phyloP scores from a whole-genome alignment of 768 basidiomycete genomes.

The Auricularia cornea region DNA sequence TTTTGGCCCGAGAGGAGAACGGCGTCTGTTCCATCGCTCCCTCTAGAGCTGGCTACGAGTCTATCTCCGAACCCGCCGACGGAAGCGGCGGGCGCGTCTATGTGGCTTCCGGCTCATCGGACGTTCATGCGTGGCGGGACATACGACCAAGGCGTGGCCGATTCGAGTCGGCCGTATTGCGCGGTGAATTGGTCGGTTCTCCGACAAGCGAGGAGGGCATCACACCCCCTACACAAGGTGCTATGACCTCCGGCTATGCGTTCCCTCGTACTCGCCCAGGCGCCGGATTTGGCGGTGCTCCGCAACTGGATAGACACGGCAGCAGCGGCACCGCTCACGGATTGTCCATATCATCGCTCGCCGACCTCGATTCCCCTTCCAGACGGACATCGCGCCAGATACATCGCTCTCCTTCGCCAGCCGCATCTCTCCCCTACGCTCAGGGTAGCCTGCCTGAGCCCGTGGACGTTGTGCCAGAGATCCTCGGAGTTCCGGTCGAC shows the following conservation, averaged over 20 bases:
- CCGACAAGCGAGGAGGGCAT: background rate
- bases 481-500: constrained; percentile 16
- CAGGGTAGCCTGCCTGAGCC: background rate
- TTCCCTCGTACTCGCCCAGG: background rate
- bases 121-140: background rate
- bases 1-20: constrained; percentile 44
- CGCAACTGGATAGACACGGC: background rate
- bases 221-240: background rate
- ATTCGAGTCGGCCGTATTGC: background rate
- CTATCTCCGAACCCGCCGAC: background rate
- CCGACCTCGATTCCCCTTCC: background rate
- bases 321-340: background rate
- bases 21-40: constrained; percentile 1
- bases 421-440: background rate
- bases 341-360: background rate
- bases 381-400: background rate
- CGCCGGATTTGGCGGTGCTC: background rate
- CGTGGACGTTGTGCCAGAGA: background rate
- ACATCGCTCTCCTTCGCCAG: background rate
- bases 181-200: background rate
- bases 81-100: background rate
- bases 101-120: background rate
- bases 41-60: background rate
- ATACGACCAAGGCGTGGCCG: background rate
- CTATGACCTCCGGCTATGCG: background rate